Evolutionary conservation across 495 filamentous ascomycete genomes (phyloP).

Genomic region (Aspergillus ostianus): DNA sequence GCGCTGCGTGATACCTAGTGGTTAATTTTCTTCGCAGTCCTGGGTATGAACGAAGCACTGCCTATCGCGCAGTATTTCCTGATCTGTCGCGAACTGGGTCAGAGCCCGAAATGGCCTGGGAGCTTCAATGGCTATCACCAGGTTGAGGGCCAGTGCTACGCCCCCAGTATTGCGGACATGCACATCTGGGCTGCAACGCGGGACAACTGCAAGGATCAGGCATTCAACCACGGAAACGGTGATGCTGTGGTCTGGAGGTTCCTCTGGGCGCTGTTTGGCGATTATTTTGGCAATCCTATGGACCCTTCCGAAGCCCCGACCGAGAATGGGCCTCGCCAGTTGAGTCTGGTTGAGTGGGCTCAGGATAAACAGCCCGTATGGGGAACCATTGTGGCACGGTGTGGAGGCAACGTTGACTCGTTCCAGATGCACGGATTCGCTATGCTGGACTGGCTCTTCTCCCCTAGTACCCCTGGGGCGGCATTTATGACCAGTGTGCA

Average conservation of each 20-base stretch:
- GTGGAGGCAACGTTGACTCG: neutral
- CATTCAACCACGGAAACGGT: neutral
- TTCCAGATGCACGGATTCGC: neutral
- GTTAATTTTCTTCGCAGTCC: neutral
- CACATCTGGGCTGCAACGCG: neutral
- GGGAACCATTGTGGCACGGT: neutral
- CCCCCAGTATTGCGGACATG: neutral
- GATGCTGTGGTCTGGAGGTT: neutral
- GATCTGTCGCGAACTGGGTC: neutral
- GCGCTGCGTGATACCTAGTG: neutral
- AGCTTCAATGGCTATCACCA: neutral
- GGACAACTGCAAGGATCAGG: neutral
- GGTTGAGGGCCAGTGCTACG: neutral
- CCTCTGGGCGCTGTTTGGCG: neutral
- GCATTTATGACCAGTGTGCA: neutral
- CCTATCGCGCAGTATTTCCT: neutral
- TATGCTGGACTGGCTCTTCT: neutral
- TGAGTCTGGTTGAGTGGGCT: neutral
- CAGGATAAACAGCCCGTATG: neutral
- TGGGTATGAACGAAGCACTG: neutral
- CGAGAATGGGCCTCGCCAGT: neutral
- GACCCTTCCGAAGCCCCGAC: no score
- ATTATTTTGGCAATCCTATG: neutral
- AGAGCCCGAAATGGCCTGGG: neutral
- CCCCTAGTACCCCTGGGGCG: no score